Base-by-base conservation (phyloP, 2,329 filamentous ascomycete species). In the Cordyceps sp. region DNA sequence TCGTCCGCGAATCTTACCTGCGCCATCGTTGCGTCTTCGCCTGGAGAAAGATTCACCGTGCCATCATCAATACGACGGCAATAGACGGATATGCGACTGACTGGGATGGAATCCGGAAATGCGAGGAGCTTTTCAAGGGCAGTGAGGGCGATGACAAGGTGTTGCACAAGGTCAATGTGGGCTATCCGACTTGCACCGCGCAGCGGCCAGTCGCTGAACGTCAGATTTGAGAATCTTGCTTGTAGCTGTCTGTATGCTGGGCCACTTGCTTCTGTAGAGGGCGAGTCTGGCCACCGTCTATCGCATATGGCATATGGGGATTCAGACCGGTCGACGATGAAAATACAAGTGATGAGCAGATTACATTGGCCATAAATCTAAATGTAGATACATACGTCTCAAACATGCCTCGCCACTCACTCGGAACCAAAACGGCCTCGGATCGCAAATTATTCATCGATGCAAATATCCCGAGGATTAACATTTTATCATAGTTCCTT, bases 11-110 rank as follows among this genome's bases (percentile, higher is more conserved):
- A 20, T n/a, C 6, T 10, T 35, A 31, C 20, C 16, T 35, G 7
- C 23, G 30, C 17, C 24, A 31, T 13, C 29, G 33, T n/a, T 35
- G 33, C 26, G 28, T 31, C 5, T 35, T 31, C 26, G 33, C 33
- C 9, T 35, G 33, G 33, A 24, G 25, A n/a, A 35, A 35, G 33
- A 10, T 22, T 23, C 33, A 35, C 20, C 16, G 33, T 10, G 33
- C 33, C 10, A 7, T 35, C n/a, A 24, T 31, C 9, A 35, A 35
- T 12, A n/a, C 9, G 14, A 31, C 29, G 6, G 22, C 29, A n/a
- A 18, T 35, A 7, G 33, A 35, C 13, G 33, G 33, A 17, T 35
- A 35, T 15, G 25, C 26, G 8, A 25, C 18, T 8, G 33, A 31
- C 20, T 31, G 29, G 29, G 19, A 35, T 15, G 33, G 29, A 5